Conservation (phyloP, 2,329 filamentous ascomycete species). For the Phoma sp. region DNA sequence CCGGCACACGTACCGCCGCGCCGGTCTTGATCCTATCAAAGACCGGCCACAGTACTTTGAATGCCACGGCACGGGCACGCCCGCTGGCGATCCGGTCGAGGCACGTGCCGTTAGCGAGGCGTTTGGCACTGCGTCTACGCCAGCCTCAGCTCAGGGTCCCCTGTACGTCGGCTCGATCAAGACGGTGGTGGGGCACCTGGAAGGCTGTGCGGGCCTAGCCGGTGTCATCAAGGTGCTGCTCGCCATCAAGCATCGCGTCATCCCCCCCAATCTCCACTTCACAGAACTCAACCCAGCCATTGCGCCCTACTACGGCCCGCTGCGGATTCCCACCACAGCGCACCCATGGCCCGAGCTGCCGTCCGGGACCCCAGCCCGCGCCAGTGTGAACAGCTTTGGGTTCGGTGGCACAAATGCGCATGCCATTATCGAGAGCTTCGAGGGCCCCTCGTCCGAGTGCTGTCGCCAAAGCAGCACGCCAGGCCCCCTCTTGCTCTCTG, state of each 20-base stretch:
- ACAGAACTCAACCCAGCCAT: conserved; percentile 43
- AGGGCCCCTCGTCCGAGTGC: background rate
- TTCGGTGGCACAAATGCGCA: conserved; percentile 39
- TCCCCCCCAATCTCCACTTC: conserved; percentile 49
- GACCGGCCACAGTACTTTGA: conserved; percentile 33
- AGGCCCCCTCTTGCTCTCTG: too few relatives aligned
- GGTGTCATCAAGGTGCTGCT: conserved; percentile 49
- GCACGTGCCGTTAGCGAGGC: conserved; percentile 24
- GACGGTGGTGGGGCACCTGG: conserved; percentile 54
- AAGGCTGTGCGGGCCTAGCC: conserved; percentile 50
- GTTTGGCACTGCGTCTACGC: conserved; percentile 7
- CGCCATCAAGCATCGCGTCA: conserved; percentile 28
- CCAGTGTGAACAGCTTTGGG: conserved; percentile 29
- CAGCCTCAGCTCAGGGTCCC: background rate
- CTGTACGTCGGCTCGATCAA: conserved; percentile 34
- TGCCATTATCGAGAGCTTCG: conserved; percentile 27
- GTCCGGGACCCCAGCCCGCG: conserved; percentile 12
- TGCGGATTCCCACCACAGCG: conserved; percentile 16
- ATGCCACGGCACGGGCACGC: conserved; percentile 21
- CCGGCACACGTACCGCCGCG: conserved; percentile 43
- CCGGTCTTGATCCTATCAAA: conserved; percentile 39
- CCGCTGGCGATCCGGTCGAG: conserved; percentile 38
- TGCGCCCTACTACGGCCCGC: conserved; percentile 19
- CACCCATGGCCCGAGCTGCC: conserved; percentile 20
- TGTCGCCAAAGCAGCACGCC: too few relatives aligned